Base-by-base conservation (phyloP, 805 yeast species). In the Candida rishiriensis region DNA sequence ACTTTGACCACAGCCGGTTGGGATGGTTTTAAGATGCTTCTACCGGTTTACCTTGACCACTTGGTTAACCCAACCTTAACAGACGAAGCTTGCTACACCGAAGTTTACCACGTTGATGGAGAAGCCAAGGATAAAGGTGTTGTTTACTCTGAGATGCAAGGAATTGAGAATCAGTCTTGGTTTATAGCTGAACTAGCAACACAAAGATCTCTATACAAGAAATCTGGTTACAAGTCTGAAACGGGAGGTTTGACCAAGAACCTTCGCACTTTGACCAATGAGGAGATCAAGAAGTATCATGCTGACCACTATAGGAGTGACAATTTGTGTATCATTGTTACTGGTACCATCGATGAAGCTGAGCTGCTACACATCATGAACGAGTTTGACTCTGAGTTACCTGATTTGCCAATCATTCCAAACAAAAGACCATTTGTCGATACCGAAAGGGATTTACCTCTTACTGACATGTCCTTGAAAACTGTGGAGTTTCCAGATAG, bases 101-200 rank as follows among this genome's bases (percentile, higher is more conserved):
- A 93, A 61, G 98, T 93, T 9, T 88, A 88, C 61, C 98, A 93
- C 61, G 78, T 93, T 38, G 98, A 93, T 61, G 96, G 95, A 2
- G 75, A 79, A 9, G 96, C 86, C 29, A 80, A 84, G 51, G 99
- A 93, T 54, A 88, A 88, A 61, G 99, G 99, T 54, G 99, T 93
- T 29, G 98, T 93, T 3, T 93, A 85, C 61, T 84, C 95, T 42
- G 99, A 93, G 66, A 93, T 93, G 98, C 97, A 88, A 59, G 97
- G 89, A 26, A 81, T 85, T 44, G 96, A 89, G 63, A 79, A 79
- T 55, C 86, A 84, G 50, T 76, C 90, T 13, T 81, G 82, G 78
- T 85, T 84, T 51, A 66, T 83, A 11, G 60, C 83, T 2, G 76
- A 73, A 52, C 68, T 85, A 50, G 79, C 78, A 41, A 66, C 80